These are phyloP conservation scores for Penicillium psychrosexuale DNA, from an alignment of 2,329 filamentous ascomycete genomes.

Conservation along the genomic window DNA sequence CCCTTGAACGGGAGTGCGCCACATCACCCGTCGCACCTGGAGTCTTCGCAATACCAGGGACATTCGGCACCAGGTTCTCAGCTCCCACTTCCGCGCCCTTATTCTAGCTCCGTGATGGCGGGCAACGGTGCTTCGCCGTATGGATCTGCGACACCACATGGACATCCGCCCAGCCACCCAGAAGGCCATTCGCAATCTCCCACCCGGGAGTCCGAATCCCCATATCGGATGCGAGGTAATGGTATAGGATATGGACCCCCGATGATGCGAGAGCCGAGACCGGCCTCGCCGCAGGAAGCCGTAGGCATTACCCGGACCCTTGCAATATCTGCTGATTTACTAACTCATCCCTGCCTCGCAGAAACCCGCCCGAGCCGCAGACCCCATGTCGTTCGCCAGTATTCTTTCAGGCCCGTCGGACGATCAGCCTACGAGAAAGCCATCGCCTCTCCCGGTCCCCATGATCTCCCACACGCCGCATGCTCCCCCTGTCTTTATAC, in stretches of 20 bases:
- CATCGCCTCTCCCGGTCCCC: constrained; percentile 43
- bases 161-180: constrained; percentile 39
- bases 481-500: constrained; percentile 12
- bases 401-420: constrained; percentile 80
- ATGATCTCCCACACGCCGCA: constrained; percentile 17
- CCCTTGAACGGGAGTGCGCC: constrained; percentile 38
- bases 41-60: constrained; percentile 36
- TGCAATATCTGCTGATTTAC: constrained; percentile 6
- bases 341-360: constrained; percentile 36
- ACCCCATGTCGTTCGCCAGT: constrained; percentile 95
- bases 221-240: constrained; percentile 32
- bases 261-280: constrained; percentile 31
- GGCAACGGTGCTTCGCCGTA: constrained; percentile 39
- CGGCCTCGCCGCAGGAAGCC: constrained; percentile 40
- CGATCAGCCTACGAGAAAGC: constrained; percentile 50
- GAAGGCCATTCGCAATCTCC: constrained; percentile 44
- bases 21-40: constrained; percentile 29
- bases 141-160: constrained; percentile 38
- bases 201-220: constrained; percentile 39
- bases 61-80: constrained; percentile 30
- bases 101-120: constrained; percentile 34
- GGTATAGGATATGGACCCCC: constrained; percentile 31
- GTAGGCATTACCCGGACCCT: constrained; percentile 28
- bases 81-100: constrained; percentile 35
- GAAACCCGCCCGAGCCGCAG: constrained; percentile 70